A percentile compares a stretch with the other conserved stretches of the same genome.
These are phyloP conservation scores for Cladorrhinum samala DNA, from an alignment of 495 filamentous ascomycete species.

Conservation along the genomic window DNA sequence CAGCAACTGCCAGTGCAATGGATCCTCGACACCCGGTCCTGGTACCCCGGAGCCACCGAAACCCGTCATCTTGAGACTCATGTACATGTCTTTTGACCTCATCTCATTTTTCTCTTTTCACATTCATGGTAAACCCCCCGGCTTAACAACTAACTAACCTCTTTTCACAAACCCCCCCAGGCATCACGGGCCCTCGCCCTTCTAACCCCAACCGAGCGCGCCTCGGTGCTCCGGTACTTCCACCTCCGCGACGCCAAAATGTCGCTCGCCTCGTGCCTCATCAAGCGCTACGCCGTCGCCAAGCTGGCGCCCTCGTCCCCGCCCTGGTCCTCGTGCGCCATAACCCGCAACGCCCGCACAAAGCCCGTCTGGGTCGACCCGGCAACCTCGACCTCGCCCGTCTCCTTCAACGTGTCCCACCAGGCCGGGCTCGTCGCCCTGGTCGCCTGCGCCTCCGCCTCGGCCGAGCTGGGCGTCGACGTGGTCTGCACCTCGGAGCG, in stretches of 20 bases:
- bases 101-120: neutral
- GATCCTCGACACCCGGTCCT: conserved; percentile 40
- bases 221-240: conserved; percentile 50
- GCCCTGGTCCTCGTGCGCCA: conserved; percentile 57
- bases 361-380: conserved; percentile 53
- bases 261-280: conserved; percentile 64
- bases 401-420: conserved; percentile 86
- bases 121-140: too few species aligned
- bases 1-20: conserved; percentile 29
- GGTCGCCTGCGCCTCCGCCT: conserved; percentile 26
- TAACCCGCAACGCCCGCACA: conserved; percentile 52
- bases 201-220: conserved; percentile 47
- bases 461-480: conserved; percentile 55
- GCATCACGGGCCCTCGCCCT: conserved; percentile 51
- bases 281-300: conserved; percentile 72
- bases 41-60: conserved; percentile 37
- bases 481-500: conserved; percentile 72
- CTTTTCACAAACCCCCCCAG: too few species aligned
- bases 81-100: conserved; percentile 28
- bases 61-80: conserved; percentile 35
- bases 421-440: conserved; percentile 71
- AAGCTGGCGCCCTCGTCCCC: conserved; percentile 45
- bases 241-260: conserved; percentile 60
- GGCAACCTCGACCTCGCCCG: conserved; percentile 24
- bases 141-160: neutral